Evolutionary conservation across 2,329 filamentous ascomycete species (phyloP).

Genomic region (Epichloe gansuensis): DNA sequence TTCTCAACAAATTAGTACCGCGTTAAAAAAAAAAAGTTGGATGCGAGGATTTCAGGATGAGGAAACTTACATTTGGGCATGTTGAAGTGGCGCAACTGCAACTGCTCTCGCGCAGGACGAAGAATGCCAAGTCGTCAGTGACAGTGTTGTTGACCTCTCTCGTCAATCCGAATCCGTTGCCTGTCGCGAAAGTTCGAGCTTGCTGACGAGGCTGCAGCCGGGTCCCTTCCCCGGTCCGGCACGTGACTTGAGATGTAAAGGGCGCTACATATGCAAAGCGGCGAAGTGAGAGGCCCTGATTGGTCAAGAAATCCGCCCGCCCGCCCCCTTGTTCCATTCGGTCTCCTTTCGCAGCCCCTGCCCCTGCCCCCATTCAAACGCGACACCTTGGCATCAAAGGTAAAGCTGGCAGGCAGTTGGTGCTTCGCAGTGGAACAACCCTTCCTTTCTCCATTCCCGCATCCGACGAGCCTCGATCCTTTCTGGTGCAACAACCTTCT

Average conservation of each 20-base stretch:
- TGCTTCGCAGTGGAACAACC: not conserved
- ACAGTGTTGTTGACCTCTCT: too few relatives aligned
- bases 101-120: not conserved
- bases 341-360: not conserved
- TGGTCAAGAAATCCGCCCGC: not conserved
- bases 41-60: not conserved
- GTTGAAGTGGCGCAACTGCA: not conserved
- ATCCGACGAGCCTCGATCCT: not conserved
- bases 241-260: not conserved
- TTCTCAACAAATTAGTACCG: not conserved
- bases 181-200: too few relatives aligned
- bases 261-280: not conserved
- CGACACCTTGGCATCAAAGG: slow-evolving; percentile 7
- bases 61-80: slow-evolving; percentile 8
- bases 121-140: not conserved
- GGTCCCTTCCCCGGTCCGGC: too few relatives aligned
- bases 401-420: not conserved
- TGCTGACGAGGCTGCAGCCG: too few relatives aligned
- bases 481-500: slow-evolving; percentile 6
- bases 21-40: not conserved
- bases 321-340: not conserved
- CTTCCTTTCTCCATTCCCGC: not conserved
- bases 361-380: not conserved
- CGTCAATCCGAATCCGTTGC: too few relatives aligned
- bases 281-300: not conserved